Percentiles rank a stretch among this genome's conserved stretches.
phyloP scores from a whole-genome alignment of 768 basidiomycete species.

The Suillus discolor region DNA sequence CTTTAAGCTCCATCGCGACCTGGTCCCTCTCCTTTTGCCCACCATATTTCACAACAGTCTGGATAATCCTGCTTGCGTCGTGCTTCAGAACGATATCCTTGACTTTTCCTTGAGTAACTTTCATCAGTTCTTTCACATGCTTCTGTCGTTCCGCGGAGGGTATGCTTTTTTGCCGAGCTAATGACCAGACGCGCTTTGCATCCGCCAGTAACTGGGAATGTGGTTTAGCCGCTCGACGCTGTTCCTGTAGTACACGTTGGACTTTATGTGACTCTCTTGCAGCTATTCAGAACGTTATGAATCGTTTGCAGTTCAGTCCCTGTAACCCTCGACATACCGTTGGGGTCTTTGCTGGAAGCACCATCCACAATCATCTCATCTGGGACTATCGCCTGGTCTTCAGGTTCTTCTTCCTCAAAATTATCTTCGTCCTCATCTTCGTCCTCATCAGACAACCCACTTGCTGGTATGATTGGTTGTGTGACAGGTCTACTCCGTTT shows the following conservation, averaged over 20 bases:
- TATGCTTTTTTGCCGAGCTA: conserved; percentile 73
- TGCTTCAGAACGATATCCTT: conserved; percentile 90
- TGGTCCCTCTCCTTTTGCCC: conserved; percentile 73
- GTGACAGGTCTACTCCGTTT: conserved; percentile 69
- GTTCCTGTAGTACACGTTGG: conserved; percentile 65
- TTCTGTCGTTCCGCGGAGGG: conserved; percentile 70
- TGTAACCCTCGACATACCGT: conserved; percentile 46
- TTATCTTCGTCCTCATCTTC: conserved; percentile 37
- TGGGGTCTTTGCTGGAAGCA: conserved; percentile 50
- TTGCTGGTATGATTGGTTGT: conserved; percentile 32
- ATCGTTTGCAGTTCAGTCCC: conserved; percentile 11
- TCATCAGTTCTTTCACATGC: conserved; percentile 74
- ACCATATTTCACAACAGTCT: conserved; percentile 83
- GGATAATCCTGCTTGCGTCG: conserved; percentile 86
- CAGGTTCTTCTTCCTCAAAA: conserved; percentile 41
- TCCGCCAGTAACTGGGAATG: conserved; percentile 68
- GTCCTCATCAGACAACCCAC: conserved; percentile 43
- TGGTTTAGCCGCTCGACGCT: conserved; percentile 77
- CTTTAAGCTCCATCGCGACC: conserved; percentile 82
- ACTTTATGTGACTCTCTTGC: conserved; percentile 70
- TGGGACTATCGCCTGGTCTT: conserved; percentile 29
- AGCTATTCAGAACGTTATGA: conserved; percentile 37
- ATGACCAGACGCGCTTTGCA: conserved; percentile 79
- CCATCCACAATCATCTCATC: conserved; percentile 36
- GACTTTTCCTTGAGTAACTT: conserved; percentile 76